phyloP scores from a whole-genome alignment of 176 grass and related monocot genomes.

The Miscanthus lutarioriparius region DNA sequence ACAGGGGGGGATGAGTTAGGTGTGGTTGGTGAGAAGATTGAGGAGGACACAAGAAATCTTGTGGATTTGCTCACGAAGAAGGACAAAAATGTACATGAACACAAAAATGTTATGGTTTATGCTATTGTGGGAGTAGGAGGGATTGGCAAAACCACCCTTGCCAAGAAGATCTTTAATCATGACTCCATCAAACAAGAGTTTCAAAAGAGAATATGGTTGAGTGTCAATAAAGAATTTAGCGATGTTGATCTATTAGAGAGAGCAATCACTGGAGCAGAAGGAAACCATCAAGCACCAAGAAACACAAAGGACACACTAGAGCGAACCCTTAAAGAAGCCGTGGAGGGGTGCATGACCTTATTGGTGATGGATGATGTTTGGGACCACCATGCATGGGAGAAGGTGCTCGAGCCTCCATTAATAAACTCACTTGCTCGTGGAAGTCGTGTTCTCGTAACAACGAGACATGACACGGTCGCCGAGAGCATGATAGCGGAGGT shows the following conservation, averaged over 20 bases:
- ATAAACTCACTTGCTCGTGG: neutral
- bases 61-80: no score
- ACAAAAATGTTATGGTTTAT: neutral
- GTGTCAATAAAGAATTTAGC: neutral
- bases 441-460: neutral
- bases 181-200: neutral
- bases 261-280: neutral
- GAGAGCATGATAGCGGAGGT: no score
- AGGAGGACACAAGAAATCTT: no score
- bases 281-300: neutral
- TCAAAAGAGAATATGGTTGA: constrained; percentile 15
- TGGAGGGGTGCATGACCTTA: neutral
- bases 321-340: neutral
- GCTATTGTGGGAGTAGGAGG: constrained; percentile 31
- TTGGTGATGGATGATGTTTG: constrained; percentile 3
- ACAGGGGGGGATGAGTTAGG: no score
- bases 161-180: constrained; percentile 25
- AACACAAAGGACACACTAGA: neutral
- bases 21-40: no score
- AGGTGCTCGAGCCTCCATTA: neutral
- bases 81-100: no score
- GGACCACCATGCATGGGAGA: neutral
- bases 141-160: constrained; percentile 38
- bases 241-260: neutral
- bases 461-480: no score